Percentiles rank a stretch among this genome's conserved stretches.
phyloP scores from a whole-genome alignment of 352 stramenopile species.

The Blastocystis sp. region DNA sequence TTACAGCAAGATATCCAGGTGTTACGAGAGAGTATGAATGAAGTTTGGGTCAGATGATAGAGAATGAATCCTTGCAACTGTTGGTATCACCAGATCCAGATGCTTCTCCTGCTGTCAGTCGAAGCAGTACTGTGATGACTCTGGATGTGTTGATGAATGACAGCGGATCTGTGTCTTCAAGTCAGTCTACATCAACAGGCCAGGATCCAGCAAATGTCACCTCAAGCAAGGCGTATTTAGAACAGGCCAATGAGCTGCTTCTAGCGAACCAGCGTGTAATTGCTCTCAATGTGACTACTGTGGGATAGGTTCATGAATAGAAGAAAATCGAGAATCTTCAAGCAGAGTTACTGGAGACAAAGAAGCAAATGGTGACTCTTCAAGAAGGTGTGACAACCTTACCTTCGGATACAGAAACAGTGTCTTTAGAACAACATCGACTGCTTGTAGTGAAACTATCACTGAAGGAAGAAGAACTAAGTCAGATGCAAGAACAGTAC shows the following conservation, averaged over 20 bases:
- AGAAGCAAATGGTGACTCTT: background rate
- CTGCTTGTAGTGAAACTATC: conserved; percentile 17
- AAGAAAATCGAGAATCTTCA: conserved; percentile 38
- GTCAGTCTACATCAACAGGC: background rate
- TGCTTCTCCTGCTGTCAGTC: background rate
- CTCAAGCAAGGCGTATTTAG: background rate
- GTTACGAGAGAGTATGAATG: background rate
- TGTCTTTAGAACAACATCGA: conserved; percentile 7
- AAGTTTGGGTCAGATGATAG: background rate
- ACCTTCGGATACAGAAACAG: background rate
- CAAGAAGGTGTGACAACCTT: background rate
- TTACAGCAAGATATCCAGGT: background rate
- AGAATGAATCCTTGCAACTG: conserved; percentile 12
- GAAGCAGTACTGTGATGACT: background rate
- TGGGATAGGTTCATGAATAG: background rate
- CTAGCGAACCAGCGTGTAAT: conserved; percentile 19
- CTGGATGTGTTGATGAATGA: conserved; percentile 35
- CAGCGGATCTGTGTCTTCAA: background rate
- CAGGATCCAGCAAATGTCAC: background rate
- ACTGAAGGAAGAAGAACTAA: conserved; percentile 45
- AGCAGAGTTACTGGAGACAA: background rate
- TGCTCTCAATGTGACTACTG: background rate
- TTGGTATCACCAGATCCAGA: background rate
- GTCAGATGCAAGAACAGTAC: background rate
- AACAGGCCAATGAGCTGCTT: conserved; percentile 40